These are phyloP conservation scores for Gonapodya sp. DNA, from an alignment of 192 early-diverging fungal species.

Conservation along the genomic window DNA sequence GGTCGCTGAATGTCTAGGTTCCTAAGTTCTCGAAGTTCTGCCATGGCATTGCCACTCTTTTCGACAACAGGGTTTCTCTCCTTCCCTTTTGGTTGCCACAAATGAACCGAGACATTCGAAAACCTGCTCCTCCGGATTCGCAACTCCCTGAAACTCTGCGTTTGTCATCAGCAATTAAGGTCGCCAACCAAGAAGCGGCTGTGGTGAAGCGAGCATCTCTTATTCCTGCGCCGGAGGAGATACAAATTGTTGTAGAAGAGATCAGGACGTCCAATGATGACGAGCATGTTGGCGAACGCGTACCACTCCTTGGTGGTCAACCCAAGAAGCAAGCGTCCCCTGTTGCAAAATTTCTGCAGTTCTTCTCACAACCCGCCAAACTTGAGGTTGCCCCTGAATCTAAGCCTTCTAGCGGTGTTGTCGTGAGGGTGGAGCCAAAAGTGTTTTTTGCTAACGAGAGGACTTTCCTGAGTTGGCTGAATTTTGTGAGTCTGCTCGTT, in stretches of 20 bases:
- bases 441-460: slow-evolving; percentile 82
- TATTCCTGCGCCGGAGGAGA: background rate
- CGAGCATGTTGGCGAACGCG: background rate
- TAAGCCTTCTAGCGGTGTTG: background rate
- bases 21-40: slow-evolving; percentile 98
- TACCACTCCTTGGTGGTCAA: background rate
- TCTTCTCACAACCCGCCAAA: slow-evolving; percentile 17
- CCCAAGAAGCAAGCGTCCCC: background rate
- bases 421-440: slow-evolving; percentile 69
- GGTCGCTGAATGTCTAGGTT: slow-evolving; percentile 38
- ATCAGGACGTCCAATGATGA: background rate
- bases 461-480: slow-evolving; percentile 73
- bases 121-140: background rate
- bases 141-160: slow-evolving; percentile 24
- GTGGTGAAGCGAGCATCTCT: background rate
- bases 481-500: slow-evolving; percentile 8
- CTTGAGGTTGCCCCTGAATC: slow-evolving; percentile 25
- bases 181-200: slow-evolving; percentile 6
- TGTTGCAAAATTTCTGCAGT: background rate
- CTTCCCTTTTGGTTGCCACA: slow-evolving; percentile 54
- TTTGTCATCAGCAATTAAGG: slow-evolving; percentile 31
- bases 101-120: slow-evolving; percentile 25
- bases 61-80: slow-evolving; percentile 44
- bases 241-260: slow-evolving; percentile 9
- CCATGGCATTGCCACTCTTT: slow-evolving; percentile 82